A percentile compares a stretch with the other conserved stretches of the same genome.
phyloP scores from a whole-genome alignment of 164 flowering plant genomes.

The Umbellularia californica region DNA sequence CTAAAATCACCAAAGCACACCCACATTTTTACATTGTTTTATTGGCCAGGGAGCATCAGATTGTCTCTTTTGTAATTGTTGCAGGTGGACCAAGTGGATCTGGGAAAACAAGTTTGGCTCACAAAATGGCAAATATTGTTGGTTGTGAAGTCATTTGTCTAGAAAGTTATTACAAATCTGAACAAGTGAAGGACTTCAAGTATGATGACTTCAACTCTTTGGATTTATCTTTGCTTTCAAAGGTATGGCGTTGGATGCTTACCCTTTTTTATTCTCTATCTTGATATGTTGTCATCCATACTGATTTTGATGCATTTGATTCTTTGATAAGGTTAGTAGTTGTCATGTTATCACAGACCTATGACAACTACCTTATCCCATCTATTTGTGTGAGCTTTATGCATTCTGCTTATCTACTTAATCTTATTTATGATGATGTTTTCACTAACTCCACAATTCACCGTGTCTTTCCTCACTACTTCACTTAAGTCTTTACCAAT shows the following conservation, averaged over 20 bases:
- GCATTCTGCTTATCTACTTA: too few relatives aligned
- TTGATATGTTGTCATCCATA: not conserved
- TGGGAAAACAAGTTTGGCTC: constrained; percentile 99
- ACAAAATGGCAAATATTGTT: constrained; percentile 97
- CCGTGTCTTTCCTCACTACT: too few relatives aligned
- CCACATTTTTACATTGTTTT: not conserved
- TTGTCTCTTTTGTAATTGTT: not conserved
- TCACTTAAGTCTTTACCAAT: too few relatives aligned
- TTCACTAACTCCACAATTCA: too few relatives aligned
- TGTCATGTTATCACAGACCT: too few relatives aligned
- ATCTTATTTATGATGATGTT: too few relatives aligned
- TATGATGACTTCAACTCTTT: constrained; percentile 84
- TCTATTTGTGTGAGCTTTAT: too few relatives aligned
- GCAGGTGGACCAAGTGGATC: constrained; percentile 99
- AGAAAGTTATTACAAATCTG: constrained; percentile 89
- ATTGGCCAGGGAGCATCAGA: not conserved
- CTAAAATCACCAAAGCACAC: not conserved
- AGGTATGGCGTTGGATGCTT: constrained; percentile 33
- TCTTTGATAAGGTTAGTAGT: not conserved
- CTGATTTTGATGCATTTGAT: too few relatives aligned
- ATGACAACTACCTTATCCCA: too few relatives aligned
- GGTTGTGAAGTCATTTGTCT: constrained; percentile 99
- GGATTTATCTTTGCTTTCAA: constrained; percentile 79
- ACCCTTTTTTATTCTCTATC: not conserved
- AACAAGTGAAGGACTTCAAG: constrained; percentile 90